Evolutionary conservation across 2,329 filamentous ascomycete genomes (phyloP), one percentile per base, ranked within the genome.

Genomic region (Verticillium isaacii): DNA sequence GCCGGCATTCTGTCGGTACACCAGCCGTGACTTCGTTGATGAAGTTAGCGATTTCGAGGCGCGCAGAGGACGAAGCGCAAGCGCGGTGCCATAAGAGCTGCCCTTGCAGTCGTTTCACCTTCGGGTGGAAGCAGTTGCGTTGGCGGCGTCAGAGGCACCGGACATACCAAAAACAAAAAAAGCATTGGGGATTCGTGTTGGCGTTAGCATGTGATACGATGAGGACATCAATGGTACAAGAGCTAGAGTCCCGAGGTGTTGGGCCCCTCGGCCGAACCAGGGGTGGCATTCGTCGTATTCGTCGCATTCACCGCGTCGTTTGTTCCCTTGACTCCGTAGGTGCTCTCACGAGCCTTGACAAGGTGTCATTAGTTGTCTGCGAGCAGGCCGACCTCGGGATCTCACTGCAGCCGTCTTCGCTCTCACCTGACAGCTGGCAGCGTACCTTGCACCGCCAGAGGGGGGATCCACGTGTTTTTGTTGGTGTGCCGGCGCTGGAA

Each of bases 111-210:
- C 32, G 56, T 32, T 62, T 59, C 32, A 58, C 58, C 56, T 60
- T 57, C 52, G 45, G 45, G 62, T 29, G 60, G 45, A 83, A 83
- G 78, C 80, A 72, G 73, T 73, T 75, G 73, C 85, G 85, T 84
- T 85, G 89, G 87, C 89, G 86, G 90, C 87, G 90, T 93, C 90
- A 93, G 90, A 93, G 86, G 89, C 79, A 84, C 84, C 87, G 80
- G 70, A 93, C 89, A 93, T 86, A 63, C 64, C 23, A 25, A 25
- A 25, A 25, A 25, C 6, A 45, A 39, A 29, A 32, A 32, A 3
- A 23, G 1, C 45, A 9, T 12, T n/a, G 19, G 17, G 17, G 45
- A n/a, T 7, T 23, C 19, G 23, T 4, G 11, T 12, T 50, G 54
- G 56, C 32, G 57, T 32, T 39, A 41, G 39, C 57, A 50, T 39